Evolutionary conservation across 768 basidiomycete species (phyloP).

Genomic region (Pisolithus marmoratus): DNA sequence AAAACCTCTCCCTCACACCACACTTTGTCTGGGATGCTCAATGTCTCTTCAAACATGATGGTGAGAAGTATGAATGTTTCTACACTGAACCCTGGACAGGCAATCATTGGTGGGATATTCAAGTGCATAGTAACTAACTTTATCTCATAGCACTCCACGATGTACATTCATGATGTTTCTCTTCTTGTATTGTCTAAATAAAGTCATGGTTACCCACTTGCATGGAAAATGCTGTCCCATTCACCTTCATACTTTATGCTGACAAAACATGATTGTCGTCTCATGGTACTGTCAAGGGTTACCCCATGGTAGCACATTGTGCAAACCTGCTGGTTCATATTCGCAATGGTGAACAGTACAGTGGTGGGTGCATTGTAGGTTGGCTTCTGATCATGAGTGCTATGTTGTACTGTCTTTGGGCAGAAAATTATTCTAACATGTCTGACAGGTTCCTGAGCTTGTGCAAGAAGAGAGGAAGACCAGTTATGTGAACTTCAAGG

Average conservation of each 20-base stretch:
- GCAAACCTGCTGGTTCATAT: conserved; percentile 29
- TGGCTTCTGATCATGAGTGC: conserved; percentile 34
- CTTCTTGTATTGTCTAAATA: neutral
- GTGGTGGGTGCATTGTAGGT: conserved; percentile 32
- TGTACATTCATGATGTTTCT: too few species aligned
- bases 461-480: conserved; percentile 27
- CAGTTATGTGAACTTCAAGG: conserved; percentile 26
- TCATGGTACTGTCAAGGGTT: conserved; percentile 32
- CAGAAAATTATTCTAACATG: neutral
- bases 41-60: too few species aligned
- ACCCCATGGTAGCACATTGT: conserved; percentile 28
- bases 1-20: too few species aligned
- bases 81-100: conserved; percentile 35
- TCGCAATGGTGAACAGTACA: conserved; percentile 29
- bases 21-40: too few species aligned
- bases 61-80: conserved; percentile 24
- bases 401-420: neutral
- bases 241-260: conserved; percentile 33
- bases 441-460: neutral
- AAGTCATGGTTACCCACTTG: neutral
- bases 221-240: conserved; percentile 14
- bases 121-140: conserved; percentile 21
- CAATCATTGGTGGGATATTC: conserved; percentile 30
- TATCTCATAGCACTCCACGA: too few species aligned
- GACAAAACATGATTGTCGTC: conserved; percentile 35